Conservation (phyloP, 805 yeast genomes). For the Dipodascus albidus region DNA sequence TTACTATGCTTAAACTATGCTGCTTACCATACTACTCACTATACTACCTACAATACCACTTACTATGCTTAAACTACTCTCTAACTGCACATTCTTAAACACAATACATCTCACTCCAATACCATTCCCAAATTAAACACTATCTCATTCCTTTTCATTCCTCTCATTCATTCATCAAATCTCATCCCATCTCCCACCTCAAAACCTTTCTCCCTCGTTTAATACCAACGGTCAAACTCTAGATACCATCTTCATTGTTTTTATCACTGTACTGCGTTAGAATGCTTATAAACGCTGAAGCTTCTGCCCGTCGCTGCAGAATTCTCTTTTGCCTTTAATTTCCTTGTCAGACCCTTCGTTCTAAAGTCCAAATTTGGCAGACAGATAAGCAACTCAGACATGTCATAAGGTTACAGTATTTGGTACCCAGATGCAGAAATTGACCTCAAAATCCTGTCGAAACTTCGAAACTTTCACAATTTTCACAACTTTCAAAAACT, state of each 20-base stretch:
- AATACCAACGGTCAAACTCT: not conserved
- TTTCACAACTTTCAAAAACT: not conserved
- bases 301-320: too few relatives aligned
- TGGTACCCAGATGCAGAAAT: not conserved
- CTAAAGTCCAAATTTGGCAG: not conserved
- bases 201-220: not conserved
- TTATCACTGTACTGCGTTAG: too few relatives aligned
- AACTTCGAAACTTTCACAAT: not conserved
- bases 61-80: too few relatives aligned
- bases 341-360: too few relatives aligned
- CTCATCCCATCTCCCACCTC: too few relatives aligned
- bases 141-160: too few relatives aligned
- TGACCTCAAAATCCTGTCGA: not conserved
- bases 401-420: not conserved
- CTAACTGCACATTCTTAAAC: too few relatives aligned
- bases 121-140: too few relatives aligned
- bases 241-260: not conserved
- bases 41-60: not conserved
- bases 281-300: too few relatives aligned
- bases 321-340: too few relatives aligned
- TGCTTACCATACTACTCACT: not conserved
- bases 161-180: too few relatives aligned
- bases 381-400: not conserved
- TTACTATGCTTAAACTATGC: not conserved
- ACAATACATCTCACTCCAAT: too few relatives aligned